These are phyloP conservation scores for Lactarius akahatsu DNA, from an alignment of 768 basidiomycete species.

Conservation along the genomic window DNA sequence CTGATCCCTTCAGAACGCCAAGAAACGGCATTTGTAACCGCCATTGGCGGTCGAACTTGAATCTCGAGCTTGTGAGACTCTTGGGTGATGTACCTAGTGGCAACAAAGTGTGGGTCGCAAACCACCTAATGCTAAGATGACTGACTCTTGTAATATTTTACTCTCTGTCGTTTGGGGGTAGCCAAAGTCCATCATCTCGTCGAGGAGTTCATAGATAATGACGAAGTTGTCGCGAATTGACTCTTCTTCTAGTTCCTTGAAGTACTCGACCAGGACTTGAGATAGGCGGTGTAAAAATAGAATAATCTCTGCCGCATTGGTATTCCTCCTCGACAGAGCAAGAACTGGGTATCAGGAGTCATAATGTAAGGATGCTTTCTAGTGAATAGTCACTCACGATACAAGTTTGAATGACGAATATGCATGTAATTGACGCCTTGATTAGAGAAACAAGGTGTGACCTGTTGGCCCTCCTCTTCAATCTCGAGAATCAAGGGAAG, in stretches of 20 bases:
- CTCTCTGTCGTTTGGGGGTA: conserved; percentile 99
- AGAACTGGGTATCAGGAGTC: conserved; percentile 57
- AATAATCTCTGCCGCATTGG: conserved; percentile 94
- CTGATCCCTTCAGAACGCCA: conserved; percentile 98
- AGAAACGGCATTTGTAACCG: conserved; percentile 97
- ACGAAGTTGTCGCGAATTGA: conserved; percentile 99
- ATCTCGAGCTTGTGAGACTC: conserved; percentile 97
- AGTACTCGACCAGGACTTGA: conserved; percentile 94
- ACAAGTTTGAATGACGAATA: conserved; percentile 96
- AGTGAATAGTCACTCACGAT: conserved; percentile 57
- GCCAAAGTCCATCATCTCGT: conserved; percentile 99
- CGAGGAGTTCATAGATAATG: conserved; percentile 97
- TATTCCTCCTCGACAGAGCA: conserved; percentile 92
- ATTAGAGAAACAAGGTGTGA: conserved; percentile 93
- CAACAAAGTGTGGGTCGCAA: neutral
- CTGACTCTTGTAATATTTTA: conserved; percentile 94
- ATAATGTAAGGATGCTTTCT: neutral
- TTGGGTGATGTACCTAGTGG: conserved; percentile 90
- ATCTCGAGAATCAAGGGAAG: conserved; percentile 90
- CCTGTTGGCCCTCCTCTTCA: conserved; percentile 95
- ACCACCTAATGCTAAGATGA: neutral
- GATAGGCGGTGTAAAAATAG: conserved; percentile 93
- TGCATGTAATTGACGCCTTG: conserved; percentile 99
- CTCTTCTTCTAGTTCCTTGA: conserved; percentile 99
- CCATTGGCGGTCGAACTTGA: conserved; percentile 82